Evolutionary conservation across 225 moss, liverwort and hornwort genomes (phyloP), one percentile per base, ranked within the genome.

Genomic region (Marchantia paleacea): DNA sequence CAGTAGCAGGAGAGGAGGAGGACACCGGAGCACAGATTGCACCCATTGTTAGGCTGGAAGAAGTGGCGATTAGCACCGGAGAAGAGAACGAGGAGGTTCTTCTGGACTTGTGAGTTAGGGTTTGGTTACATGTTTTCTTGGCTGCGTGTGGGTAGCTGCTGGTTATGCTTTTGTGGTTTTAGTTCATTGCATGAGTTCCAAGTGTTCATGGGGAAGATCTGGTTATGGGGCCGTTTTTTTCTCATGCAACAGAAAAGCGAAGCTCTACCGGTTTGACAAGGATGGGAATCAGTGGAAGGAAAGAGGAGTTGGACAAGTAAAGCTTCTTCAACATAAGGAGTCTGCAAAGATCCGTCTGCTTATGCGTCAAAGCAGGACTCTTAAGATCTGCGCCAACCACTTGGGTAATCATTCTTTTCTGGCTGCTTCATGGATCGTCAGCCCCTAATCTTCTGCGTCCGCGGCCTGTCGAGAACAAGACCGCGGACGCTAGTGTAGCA

Each of bases 241-340:
- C 76, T 72, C 76, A 8, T 20, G 51, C 48, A 78, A 69, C 89
- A 96, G 95, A 82, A 97, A 97, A 78, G 90, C 96, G 61, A 97
- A 97, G 88, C 83, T 97, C 6, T 97, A 94, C 63, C 92, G 96
- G 57, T 94, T 97, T 78, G 96, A 97, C 75, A 94, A 92, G 83
- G 96, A 97, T 5, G 96, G 94, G 48, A 94, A 85, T 6, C 96
- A 94, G 85, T 97, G 96, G 96, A 97, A 97, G 72, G 96, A 97
- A 78, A 88, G 96, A 82, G 96, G 96, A 16, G 96, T 90, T 31
- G 96, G 96, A 48, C 96, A 97, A 84, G 94, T 94, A 28, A 97
- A 93, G 88, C 87, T 97, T 73, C 77, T 97, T 75, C 91, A 93
- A 79, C 96, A 97, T 75, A 97, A 92, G 83, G 77, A 90, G 12